phyloP scores from a whole-genome alignment of 768 basidiomycete species.

The Rhizopogon vinicolor region DNA sequence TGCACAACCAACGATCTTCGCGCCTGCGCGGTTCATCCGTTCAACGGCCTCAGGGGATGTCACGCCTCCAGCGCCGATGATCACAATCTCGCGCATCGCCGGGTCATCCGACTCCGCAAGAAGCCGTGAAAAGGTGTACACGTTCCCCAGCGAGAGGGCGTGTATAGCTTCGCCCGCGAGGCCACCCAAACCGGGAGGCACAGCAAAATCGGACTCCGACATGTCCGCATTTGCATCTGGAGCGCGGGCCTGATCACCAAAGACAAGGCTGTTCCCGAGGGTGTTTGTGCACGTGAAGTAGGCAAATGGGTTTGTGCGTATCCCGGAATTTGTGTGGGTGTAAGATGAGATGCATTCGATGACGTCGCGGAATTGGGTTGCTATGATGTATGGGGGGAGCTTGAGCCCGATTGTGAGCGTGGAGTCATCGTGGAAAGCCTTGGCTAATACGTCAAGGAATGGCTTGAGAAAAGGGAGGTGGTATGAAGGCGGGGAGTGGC shows the following conservation, averaged over 20 bases:
- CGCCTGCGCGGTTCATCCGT: conserved; percentile 75
- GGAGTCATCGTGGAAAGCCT: conserved; percentile 42
- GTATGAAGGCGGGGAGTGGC: conserved; percentile 64
- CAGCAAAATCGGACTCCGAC: conserved; percentile 37
- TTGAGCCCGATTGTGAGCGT: conserved; percentile 71
- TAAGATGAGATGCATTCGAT: conserved; percentile 42
- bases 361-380: conserved; percentile 55
- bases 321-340: conserved; percentile 15
- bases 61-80: conserved; percentile 86
- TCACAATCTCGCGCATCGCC: conserved; percentile 42
- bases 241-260: conserved; percentile 47
- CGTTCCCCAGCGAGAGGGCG: conserved; percentile 74
- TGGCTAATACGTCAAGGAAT: conserved; percentile 51
- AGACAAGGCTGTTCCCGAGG: conserved; percentile 64
- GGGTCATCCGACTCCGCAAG: conserved; percentile 37
- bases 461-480: conserved; percentile 44
- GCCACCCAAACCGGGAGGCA: conserved; percentile 66
- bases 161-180: conserved; percentile 77
- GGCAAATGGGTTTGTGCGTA: conserved; percentile 46
- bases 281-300: conserved; percentile 84
- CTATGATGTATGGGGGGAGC: conserved; percentile 69
- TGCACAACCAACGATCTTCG: conserved; percentile 63
- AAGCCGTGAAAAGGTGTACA: conserved; percentile 53
- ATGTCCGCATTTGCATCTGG: conserved; percentile 8
- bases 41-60: conserved; percentile 51